These are phyloP conservation scores for Penicillium verrucosum DNA, from an alignment of 2,329 filamentous ascomycete genomes.

Conservation along the genomic window DNA sequence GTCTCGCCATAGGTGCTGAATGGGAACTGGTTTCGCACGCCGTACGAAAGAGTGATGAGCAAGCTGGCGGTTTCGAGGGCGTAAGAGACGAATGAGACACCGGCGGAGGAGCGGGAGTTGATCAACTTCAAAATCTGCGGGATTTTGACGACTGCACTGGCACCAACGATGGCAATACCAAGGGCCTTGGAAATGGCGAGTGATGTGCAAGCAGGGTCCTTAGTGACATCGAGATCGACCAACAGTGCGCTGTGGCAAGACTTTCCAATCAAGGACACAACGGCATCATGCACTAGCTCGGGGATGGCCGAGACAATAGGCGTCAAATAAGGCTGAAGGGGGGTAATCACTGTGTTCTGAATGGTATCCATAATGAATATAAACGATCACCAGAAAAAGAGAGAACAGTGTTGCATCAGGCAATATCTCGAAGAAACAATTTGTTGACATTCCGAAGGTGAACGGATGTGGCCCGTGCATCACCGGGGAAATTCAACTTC, in stretches of 20 bases:
- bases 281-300: constrained; percentile 68
- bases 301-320: constrained; percentile 73
- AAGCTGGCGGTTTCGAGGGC: constrained; percentile 85
- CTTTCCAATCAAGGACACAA: constrained; percentile 74
- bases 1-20: constrained; percentile 98
- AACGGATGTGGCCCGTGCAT: constrained; percentile 32
- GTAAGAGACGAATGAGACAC: constrained; percentile 86
- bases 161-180: constrained; percentile 87
- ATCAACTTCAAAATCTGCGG: constrained; percentile 94
- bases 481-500: constrained; percentile 29
- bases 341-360: constrained; percentile 40
- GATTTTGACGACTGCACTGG: constrained; percentile 89
- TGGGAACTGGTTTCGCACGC: constrained; percentile 83
- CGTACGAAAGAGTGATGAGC: constrained; percentile 88
- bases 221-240: constrained; percentile 73
- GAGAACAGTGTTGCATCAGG: background rate
- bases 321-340: constrained; percentile 51
- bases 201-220: constrained; percentile 75
- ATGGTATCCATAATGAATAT: constrained; percentile 39
- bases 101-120: constrained; percentile 72
- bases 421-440: background rate
- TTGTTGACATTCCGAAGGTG: constrained; percentile 21
- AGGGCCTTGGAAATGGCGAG: constrained; percentile 88
- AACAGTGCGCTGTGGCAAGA: constrained; percentile 83
- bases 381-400: background rate